Base-by-base conservation (phyloP, 1,284 basidiomycete species). In the Boletus calvinii region DNA sequence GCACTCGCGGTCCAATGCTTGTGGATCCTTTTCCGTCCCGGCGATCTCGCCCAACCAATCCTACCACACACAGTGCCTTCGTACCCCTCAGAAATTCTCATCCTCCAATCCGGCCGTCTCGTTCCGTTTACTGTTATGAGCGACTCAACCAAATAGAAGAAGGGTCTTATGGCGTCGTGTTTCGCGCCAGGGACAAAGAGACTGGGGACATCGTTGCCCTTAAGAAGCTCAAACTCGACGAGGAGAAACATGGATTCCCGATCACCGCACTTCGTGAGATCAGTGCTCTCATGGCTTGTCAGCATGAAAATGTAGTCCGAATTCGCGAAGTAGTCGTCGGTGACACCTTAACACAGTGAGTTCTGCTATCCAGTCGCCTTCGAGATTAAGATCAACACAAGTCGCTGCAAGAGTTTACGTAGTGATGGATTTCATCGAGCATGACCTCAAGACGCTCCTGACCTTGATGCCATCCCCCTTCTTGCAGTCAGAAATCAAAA, bases 381-480 rank as follows among this genome's bases (percentile, higher is more conserved):
- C 17, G 37, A 50, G 20, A 30, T 56, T 48, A 26, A 20, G 29
- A 58, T 63, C 60, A 64, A 57, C 46, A 54, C 34, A 37, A 56
- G 53, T 48, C 42, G 58, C 61, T 59, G 57, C 56, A 77, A 95
- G 93, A 77, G 93, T 98, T 50, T 99, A 94, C 72, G 94, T 99
- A 57, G 95, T 98, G 30, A 98, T 98, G 94, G 96, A 98, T 65
- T 99, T 99, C 67, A 95, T 99, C 67, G 97, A 99, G 72, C 97
- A 99, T 71, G 96, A 99, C 70, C 85, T 99, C 66, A 99, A 99
- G 73, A 92, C 94, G 1, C 80, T 99, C 46, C 79, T 99, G 50
- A 90, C 88, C 11, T 77, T 92, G 56, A 98, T 98, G 94, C 91
- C 93, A 1, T 83, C 88, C 35, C 94, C 96, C 0, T 99, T 99